These are phyloP conservation scores for Capsicum pubescens DNA, from an alignment of 257 asterid genomes.

Conservation along the genomic window DNA sequence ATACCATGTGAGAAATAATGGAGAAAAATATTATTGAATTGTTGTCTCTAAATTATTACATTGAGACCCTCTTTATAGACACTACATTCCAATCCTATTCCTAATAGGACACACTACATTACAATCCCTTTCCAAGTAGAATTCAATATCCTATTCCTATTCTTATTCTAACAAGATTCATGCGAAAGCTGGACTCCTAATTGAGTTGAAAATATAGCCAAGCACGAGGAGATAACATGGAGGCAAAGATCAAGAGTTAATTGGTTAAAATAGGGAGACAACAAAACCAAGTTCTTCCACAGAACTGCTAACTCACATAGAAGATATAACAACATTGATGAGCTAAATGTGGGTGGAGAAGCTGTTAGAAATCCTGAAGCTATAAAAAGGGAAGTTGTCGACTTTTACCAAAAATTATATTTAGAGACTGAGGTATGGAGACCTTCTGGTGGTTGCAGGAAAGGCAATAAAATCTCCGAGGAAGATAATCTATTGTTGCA, in stretches of 20 bases:
- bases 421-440: neutral
- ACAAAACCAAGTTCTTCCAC: neutral
- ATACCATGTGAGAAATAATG: no score
- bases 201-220: neutral
- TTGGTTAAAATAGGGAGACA: neutral
- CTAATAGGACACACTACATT: no score
- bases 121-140: no score
- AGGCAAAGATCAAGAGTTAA: neutral
- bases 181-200: neutral
- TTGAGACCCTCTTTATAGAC: no score
- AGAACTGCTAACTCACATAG: neutral
- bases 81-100: no score
- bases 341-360: neutral
- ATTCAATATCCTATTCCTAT: no score
- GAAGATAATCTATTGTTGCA: neutral
- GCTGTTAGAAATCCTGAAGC: neutral
- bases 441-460: neutral
- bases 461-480: neutral
- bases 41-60: no score
- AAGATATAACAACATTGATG: neutral
- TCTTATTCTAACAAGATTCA: no score
- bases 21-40: no score
- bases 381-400: neutral
- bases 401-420: no score
- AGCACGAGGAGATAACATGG: neutral